Conservation (phyloP, 2,329 filamentous ascomycete genomes). For the Calonectria ilicicola region DNA sequence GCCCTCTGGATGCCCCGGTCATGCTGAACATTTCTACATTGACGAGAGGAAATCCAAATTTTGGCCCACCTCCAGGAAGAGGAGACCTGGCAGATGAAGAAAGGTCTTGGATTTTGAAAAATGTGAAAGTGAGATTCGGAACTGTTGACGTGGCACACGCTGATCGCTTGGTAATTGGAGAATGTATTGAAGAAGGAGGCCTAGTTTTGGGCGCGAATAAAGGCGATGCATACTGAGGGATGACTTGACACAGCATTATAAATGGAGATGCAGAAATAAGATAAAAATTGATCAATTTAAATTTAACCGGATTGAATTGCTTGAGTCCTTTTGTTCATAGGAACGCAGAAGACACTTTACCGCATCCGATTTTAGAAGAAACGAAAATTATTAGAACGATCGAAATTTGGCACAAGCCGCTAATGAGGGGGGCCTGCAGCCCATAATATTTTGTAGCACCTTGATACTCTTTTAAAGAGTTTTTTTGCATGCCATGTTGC, state of each 20-base stretch:
- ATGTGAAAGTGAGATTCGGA: constrained; percentile 10
- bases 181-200: no score
- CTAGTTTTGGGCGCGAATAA: no score
- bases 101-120: not conserved
- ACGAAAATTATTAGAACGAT: not conserved
- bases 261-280: not conserved
- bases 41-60: constrained; percentile 9
- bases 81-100: not conserved
- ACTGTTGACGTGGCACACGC: no score
- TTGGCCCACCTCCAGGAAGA: not conserved
- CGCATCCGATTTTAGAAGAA: not conserved
- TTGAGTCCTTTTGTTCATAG: not conserved
- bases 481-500: not conserved
- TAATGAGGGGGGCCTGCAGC: accelerated
- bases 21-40: constrained; percentile 18
- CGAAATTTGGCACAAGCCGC: not conserved
- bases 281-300: not conserved
- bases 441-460: not conserved
- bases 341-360: not conserved
- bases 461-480: not conserved
- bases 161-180: no score
- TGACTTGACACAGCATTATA: no score
- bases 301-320: not conserved
- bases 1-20: not conserved
- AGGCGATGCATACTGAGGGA: no score